Conservation (phyloP, 768 basidiomycete species). For the Leccinum incarnatum region DNA sequence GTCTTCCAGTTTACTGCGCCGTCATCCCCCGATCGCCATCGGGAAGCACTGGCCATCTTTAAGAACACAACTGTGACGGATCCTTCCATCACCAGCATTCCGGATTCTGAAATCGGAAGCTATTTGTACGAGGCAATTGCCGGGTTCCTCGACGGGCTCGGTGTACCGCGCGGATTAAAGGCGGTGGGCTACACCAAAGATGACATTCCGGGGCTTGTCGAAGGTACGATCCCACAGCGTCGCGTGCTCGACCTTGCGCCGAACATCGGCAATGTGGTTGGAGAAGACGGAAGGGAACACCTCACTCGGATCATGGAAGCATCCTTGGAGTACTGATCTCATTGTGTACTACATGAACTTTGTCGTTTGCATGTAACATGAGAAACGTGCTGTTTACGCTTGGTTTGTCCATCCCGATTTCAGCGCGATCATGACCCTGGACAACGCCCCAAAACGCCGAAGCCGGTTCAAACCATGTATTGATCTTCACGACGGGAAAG, state of each 20-base stretch:
- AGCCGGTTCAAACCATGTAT: conserved; percentile 89
- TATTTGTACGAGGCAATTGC: conserved; percentile 85
- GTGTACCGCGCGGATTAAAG: conserved; percentile 82
- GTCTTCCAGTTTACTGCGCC: conserved; percentile 97
- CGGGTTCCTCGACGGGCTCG: conserved; percentile 79
- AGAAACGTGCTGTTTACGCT: neutral
- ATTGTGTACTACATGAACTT: conserved; percentile 1
- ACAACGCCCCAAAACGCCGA: conserved; percentile 16
- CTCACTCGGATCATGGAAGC: conserved; percentile 76
- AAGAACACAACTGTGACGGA: conserved; percentile 60
- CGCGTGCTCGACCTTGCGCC: conserved; percentile 93
- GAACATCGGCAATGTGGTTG: conserved; percentile 78
- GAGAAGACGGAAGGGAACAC: conserved; percentile 81
- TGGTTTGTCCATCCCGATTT: neutral
- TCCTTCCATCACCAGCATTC: conserved; percentile 66
- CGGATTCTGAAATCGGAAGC: conserved; percentile 75
- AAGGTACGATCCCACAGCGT: conserved; percentile 90
- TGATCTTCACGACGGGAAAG: conserved; percentile 91
- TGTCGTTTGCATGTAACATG: conserved; percentile 10
- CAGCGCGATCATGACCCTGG: neutral
- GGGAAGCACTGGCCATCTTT: conserved; percentile 86
- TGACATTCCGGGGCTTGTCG: conserved; percentile 75
- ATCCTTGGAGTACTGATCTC: conserved; percentile 66
- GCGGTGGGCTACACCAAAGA: conserved; percentile 70
- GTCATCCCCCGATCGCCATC: conserved; percentile 87